Conservation (phyloP, 495 filamentous ascomycete species). For the Aspergillus indologenus region DNA sequence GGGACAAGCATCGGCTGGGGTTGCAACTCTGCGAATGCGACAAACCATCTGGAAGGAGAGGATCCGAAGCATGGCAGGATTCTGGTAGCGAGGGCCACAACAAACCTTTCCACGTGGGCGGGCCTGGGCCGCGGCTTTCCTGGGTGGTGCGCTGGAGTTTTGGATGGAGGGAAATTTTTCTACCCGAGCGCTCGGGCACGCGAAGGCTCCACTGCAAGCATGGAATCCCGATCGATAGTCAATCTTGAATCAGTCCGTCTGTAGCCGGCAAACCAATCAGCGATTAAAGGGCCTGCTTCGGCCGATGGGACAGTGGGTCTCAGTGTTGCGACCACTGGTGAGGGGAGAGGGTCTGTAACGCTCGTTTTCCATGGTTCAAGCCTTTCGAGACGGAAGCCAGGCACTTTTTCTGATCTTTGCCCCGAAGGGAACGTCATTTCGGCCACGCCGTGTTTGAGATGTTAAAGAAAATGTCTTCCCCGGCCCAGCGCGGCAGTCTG, state of each 20-base stretch:
- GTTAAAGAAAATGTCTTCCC: neutral
- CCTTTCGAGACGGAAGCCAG: neutral
- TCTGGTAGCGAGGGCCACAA: neutral
- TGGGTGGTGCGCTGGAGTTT: neutral
- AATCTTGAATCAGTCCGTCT: neutral
- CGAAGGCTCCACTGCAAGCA: neutral
- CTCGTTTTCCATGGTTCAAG: neutral
- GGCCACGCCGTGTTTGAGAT: neutral
- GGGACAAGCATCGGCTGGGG: too few species aligned
- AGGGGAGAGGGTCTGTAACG: neutral
- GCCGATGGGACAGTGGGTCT: neutral
- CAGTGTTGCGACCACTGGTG: neutral
- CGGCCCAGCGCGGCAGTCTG: neutral
- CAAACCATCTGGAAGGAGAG: neutral
- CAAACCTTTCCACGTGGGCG: neutral
- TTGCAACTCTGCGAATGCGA: neutral
- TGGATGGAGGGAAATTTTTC: neutral
- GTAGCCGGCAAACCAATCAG: neutral
- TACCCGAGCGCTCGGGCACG: neutral
- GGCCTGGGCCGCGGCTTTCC: neutral
- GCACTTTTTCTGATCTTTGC: neutral
- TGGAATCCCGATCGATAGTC: neutral
- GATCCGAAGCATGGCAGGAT: neutral
- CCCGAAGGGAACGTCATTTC: neutral
- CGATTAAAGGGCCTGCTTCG: neutral